A percentile compares a stretch with the other conserved stretches of the same genome.
Evolutionary conservation across 129 eudicot genomes (phyloP).

Genomic region (Gnaphalium uliginosum): DNA sequence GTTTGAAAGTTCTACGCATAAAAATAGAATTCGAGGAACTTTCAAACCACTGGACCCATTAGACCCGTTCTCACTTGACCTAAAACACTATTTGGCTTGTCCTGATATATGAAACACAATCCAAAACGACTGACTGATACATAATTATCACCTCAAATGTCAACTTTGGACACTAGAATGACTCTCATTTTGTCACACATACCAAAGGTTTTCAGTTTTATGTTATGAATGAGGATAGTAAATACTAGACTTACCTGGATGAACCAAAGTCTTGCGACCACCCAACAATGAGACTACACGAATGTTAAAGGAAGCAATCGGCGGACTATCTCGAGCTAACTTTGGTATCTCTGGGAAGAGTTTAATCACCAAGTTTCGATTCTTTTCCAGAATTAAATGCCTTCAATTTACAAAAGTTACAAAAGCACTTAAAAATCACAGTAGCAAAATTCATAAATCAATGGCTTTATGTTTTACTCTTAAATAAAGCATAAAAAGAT

Average conservation of each 20-base stretch:
- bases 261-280: constrained; percentile 74
- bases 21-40: no score
- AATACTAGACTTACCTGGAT: constrained; percentile 63
- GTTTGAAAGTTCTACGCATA: no score
- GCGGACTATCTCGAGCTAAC: constrained; percentile 63
- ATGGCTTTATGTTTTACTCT: neutral
- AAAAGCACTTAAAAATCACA: no score
- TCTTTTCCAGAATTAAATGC: constrained; percentile 86
- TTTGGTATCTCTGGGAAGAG: constrained; percentile 83
- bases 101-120: neutral
- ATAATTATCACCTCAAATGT: neutral
- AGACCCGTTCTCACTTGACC: no score
- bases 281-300: constrained; percentile 59
- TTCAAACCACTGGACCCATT: no score
- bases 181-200: neutral
- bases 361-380: constrained; percentile 58
- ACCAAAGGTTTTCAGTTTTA: neutral
- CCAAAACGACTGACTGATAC: neutral
- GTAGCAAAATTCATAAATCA: no score
- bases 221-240: neutral
- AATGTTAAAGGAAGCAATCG: constrained; percentile 82
- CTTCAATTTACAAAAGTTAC: constrained; percentile 52
- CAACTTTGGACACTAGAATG: neutral
- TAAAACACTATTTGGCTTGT: neutral
- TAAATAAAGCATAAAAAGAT: no score